Conservation (phyloP, 2,329 filamentous ascomycete genomes). For the Colletotrichum euphorbiae region DNA sequence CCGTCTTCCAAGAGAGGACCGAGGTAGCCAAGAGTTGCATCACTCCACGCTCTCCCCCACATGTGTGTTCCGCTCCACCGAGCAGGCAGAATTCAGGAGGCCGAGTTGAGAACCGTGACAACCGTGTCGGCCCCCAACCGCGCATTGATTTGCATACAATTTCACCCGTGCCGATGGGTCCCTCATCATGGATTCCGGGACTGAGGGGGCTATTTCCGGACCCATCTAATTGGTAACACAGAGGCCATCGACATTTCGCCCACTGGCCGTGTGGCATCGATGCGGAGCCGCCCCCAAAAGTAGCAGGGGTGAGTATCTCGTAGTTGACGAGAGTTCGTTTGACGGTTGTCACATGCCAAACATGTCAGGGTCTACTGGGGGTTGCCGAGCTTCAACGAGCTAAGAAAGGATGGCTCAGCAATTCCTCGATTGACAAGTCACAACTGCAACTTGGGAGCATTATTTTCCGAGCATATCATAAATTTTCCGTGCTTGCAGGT, state of each 20-base stretch:
- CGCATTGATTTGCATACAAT: constrained; percentile 10
- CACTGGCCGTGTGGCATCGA: constrained; percentile 10
- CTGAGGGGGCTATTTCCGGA: constrained; percentile 13
- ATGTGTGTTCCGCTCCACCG: constrained; percentile 6
- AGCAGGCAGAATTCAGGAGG: constrained; percentile 8
- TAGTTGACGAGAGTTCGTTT: background rate
- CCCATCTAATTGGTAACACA: constrained; percentile 10
- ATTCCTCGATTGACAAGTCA: background rate
- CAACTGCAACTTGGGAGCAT: background rate
- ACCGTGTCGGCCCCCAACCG: constrained; percentile 7
- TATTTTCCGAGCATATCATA: constrained; percentile 5
- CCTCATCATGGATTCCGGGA: background rate
- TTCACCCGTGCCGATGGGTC: background rate
- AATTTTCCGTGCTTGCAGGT: background rate
- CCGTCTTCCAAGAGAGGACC: background rate
- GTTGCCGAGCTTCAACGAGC: background rate
- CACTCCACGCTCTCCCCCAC: constrained; percentile 15
- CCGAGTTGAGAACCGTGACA: background rate
- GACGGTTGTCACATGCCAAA: background rate
- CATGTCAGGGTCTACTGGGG: background rate
- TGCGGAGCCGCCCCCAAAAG: background rate
- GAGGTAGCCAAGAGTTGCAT: constrained; percentile 14
- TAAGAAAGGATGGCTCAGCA: background rate
- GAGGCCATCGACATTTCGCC: background rate
- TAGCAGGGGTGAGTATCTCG: constrained; percentile 9